Conservation (phyloP, 768 basidiomycete species). For the Phaeotremella skinneri region DNA sequence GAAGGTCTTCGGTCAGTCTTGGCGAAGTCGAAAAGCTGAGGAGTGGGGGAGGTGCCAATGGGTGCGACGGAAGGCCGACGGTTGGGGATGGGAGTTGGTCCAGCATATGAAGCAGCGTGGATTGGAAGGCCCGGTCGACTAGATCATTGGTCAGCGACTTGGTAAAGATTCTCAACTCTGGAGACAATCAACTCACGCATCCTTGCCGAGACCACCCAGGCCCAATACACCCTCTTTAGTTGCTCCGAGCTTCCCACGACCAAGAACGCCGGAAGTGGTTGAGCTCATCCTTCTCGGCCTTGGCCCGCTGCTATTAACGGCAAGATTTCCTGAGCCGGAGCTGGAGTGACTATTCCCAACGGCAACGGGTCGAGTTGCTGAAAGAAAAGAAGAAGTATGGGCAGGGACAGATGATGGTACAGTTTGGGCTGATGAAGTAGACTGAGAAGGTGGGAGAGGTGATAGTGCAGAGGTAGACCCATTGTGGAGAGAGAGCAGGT, state of each 20-base stretch:
- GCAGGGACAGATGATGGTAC: slow-evolving; percentile 37
- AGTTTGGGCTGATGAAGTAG: slow-evolving; percentile 16
- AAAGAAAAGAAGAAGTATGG: slow-evolving; percentile 30
- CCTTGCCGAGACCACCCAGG: slow-evolving; percentile 18
- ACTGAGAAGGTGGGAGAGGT: slow-evolving; percentile 18
- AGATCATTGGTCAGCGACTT: slow-evolving; percentile 4
- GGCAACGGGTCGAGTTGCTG: slow-evolving; percentile 31
- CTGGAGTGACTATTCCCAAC: slow-evolving; percentile 8
- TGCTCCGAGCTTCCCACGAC: slow-evolving; percentile 40
- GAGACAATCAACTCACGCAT: slow-evolving; percentile 21
- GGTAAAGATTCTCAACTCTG: not conserved
- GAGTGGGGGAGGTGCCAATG: slow-evolving; percentile 28
- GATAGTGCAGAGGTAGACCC: slow-evolving; percentile 11
- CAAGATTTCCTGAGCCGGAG: slow-evolving; percentile 2
- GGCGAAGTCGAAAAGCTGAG: slow-evolving; percentile 46
- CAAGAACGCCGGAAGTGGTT: slow-evolving; percentile 41
- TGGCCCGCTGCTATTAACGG: slow-evolving; percentile 15
- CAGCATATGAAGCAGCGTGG: slow-evolving; percentile 25
- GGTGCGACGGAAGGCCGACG: slow-evolving; percentile 25
- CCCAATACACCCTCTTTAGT: slow-evolving; percentile 28
- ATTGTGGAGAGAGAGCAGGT: slow-evolving; percentile 38
- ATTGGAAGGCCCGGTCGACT: slow-evolving; percentile 22
- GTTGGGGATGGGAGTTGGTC: slow-evolving; percentile 26
- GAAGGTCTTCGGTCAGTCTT: slow-evolving; percentile 43
- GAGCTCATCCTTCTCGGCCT: slow-evolving; percentile 43